Percentiles rank a stretch among this genome's conserved stretches.
Evolutionary conservation across 192 early-diverging fungal genomes (phyloP).

Genomic region (Gaertneriomyces semiglobifer): DNA sequence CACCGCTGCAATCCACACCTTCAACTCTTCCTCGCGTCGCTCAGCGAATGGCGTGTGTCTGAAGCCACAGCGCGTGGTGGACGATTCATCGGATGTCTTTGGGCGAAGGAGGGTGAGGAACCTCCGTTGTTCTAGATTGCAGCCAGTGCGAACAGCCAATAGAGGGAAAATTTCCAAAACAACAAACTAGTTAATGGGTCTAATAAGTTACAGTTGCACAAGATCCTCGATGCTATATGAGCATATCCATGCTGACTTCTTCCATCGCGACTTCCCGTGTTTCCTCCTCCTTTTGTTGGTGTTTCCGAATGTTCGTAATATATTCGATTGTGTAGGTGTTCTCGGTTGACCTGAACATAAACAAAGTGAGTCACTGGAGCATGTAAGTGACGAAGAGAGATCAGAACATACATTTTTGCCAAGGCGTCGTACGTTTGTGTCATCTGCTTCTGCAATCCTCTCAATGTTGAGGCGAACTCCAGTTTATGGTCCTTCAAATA

Average conservation of each 20-base stretch:
- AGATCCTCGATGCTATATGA: slow-evolving; percentile 7
- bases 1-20: no score
- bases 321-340: slow-evolving; percentile 74
- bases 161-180: no score
- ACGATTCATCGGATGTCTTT: no score
- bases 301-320: slow-evolving; percentile 23
- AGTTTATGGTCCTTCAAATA: slow-evolving; percentile 43
- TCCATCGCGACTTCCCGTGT: slow-evolving; percentile 24
- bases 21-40: no score
- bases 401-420: slow-evolving; percentile 49
- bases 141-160: no score
- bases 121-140: no score
- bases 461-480: slow-evolving; percentile 51
- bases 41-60: no score
- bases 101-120: no score
- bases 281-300: slow-evolving; percentile 9
- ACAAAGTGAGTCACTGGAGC: slow-evolving; percentile 18
- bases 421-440: slow-evolving; percentile 45
- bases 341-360: slow-evolving; percentile 64
- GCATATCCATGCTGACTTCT: slow-evolving; percentile 40
- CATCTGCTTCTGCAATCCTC: slow-evolving; percentile 72
- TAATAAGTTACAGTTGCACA: no score
- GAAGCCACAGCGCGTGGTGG: no score
- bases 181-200: no score
- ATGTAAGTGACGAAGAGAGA: not conserved